A percentile compares a stretch with the other conserved stretches of the same genome.
Evolutionary conservation across 768 basidiomycete species (phyloP).

Genomic region (Tricholomella constricta): DNA sequence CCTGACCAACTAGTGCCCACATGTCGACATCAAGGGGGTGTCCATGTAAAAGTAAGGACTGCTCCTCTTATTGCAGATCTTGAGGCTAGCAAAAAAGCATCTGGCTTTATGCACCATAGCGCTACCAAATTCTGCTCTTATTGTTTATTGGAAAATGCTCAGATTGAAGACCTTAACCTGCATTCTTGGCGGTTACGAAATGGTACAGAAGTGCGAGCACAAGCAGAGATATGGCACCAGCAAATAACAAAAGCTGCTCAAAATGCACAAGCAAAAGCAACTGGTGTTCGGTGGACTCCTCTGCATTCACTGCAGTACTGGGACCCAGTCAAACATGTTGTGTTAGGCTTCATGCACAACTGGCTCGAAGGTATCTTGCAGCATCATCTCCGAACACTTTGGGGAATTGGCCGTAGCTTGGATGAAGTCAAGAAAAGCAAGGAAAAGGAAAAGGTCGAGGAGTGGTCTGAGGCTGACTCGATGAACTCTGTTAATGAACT

Average conservation of each 20-base stretch:
- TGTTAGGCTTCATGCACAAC: slow-evolving; percentile 33
- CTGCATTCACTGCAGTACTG: slow-evolving; percentile 18
- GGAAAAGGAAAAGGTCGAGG: slow-evolving; percentile 15
- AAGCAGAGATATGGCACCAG: slow-evolving; percentile 16
- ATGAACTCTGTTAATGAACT: slow-evolving; percentile 15
- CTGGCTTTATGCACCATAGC: slow-evolving; percentile 18
- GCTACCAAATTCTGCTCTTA: slow-evolving; percentile 15
- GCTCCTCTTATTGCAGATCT: slow-evolving; percentile 19
- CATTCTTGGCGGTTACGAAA: not conserved
- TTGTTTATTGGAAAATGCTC: slow-evolving; percentile 14
- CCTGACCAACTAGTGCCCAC: slow-evolving; percentile 16
- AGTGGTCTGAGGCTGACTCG: slow-evolving; percentile 19
- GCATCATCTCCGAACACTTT: slow-evolving; percentile 19
- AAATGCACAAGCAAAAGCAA: slow-evolving; percentile 8
- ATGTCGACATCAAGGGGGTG: slow-evolving; percentile 14
- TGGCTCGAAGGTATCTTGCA: slow-evolving; percentile 27
- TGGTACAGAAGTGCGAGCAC: not conserved
- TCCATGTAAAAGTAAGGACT: slow-evolving; percentile 4
- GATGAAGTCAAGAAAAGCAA: slow-evolving; percentile 1
- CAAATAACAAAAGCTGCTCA: slow-evolving; percentile 12
- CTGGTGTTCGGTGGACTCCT: slow-evolving; percentile 26
- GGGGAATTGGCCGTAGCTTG: slow-evolving; percentile 21
- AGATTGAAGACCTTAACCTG: slow-evolving; percentile 20
- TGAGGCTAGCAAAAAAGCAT: slow-evolving; percentile 22
- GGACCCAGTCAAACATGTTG: slow-evolving; percentile 17